phyloP scores from a whole-genome alignment of 2,329 filamentous ascomycete genomes.

The Aspergillus viridinutans region DNA sequence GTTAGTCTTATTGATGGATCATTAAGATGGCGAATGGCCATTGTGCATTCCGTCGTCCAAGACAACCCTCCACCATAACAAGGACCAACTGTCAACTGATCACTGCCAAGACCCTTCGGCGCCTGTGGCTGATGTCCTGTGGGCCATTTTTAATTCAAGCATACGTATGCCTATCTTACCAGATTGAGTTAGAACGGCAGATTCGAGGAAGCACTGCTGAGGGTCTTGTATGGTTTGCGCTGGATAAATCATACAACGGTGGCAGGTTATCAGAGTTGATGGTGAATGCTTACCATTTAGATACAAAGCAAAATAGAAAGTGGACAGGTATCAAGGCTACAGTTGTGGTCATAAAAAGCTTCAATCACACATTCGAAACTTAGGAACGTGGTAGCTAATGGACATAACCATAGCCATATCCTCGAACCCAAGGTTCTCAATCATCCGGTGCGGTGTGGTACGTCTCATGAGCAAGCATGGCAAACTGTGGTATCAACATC shows the following conservation, averaged over 20 bases:
- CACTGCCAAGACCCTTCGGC: not conserved
- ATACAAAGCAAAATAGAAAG: not conserved
- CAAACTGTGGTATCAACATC: conserved; percentile 47
- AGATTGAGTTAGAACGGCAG: not conserved
- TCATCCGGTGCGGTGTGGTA: conserved; percentile 38
- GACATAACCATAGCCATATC: not conserved
- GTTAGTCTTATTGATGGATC: not conserved
- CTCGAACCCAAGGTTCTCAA: not conserved
- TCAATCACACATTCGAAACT: not conserved
- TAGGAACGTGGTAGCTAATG: not conserved
- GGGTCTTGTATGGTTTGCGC: too few species aligned
- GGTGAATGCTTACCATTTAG: too few species aligned
- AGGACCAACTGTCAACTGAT: not conserved
- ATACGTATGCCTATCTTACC: not conserved
- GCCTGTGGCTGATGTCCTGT: not conserved
- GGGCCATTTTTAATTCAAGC: not conserved
- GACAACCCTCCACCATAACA: not conserved
- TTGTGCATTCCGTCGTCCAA: not conserved
- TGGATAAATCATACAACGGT: not conserved
- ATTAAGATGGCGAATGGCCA: not conserved
- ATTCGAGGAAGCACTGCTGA: not conserved
- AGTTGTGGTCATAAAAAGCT: not conserved
- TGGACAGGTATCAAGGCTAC: not conserved
- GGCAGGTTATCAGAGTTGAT: not conserved
- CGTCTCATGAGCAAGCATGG: conserved; percentile 46